A percentile compares a stretch with the other conserved stretches of the same genome.
Conservation (phyloP, 768 basidiomycete species). For the Phaeotremella fagi region DNA sequence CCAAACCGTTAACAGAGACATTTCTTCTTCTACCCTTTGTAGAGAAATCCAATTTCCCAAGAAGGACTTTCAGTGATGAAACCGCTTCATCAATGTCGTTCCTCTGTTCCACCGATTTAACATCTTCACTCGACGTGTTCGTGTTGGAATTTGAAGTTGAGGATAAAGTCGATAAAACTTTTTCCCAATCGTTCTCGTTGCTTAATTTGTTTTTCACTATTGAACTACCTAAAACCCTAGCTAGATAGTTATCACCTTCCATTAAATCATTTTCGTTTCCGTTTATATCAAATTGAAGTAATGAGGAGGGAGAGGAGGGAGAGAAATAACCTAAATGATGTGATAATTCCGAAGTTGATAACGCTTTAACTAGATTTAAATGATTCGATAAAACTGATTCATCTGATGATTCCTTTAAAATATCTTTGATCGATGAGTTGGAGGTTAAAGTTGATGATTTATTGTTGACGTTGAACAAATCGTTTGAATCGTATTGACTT, state of each 20-base stretch:
- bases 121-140: too few relatives aligned
- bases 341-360: constrained; percentile 14
- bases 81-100: constrained; percentile 22
- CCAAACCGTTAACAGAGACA: background rate
- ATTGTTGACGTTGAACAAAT: background rate
- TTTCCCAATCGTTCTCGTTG: constrained; percentile 64
- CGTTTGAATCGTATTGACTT: background rate
- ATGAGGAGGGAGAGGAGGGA: background rate
- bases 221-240: constrained; percentile 70
- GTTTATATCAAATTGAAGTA: too few relatives aligned
- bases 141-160: background rate
- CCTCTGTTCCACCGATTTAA: too few relatives aligned
- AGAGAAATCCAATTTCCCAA: too few relatives aligned
- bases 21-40: constrained; percentile 4
- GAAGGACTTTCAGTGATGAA: constrained; percentile 7
- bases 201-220: constrained; percentile 65
- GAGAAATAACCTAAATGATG: constrained; percentile 14
- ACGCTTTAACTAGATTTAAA: constrained; percentile 7
- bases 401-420: background rate
- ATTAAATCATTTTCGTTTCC: constrained; percentile 51
- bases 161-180: constrained; percentile 55
- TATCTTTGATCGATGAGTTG: too few relatives aligned
- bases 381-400: constrained; percentile 12
- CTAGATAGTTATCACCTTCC: constrained; percentile 74
- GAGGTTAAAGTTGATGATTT: background rate